These are phyloP conservation scores for Suillus cothurnatus DNA, from an alignment of 768 basidiomycete genomes.

Conservation along the genomic window DNA sequence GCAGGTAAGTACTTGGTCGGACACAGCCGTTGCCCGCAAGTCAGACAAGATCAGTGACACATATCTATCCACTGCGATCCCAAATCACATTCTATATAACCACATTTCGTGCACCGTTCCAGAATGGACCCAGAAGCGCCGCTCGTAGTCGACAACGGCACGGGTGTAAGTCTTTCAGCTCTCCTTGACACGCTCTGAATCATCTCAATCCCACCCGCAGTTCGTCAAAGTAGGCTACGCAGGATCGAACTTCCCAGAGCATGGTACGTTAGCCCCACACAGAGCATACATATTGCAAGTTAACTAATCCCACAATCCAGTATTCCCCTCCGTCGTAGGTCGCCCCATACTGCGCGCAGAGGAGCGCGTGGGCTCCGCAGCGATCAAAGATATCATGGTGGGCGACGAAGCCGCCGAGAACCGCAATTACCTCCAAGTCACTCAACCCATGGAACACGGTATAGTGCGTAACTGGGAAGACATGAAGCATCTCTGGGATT, in stretches of 20 bases:
- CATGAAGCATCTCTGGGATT: conserved; percentile 98
- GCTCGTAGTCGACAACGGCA: conserved; percentile 87
- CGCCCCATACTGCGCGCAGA: conserved; percentile 97
- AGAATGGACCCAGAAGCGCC: conserved; percentile 43
- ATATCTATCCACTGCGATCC: neutral
- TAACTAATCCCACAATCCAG: conserved; percentile 27
- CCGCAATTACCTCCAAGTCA: conserved; percentile 94
- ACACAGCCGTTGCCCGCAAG: neutral
- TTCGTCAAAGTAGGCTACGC: conserved; percentile 92
- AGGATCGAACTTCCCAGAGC: conserved; percentile 93
- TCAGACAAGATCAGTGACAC: conserved; percentile 7
- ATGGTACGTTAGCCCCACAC: conserved; percentile 54
- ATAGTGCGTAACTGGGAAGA: conserved; percentile 99
- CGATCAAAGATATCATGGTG: conserved; percentile 98
- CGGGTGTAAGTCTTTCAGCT: conserved; percentile 59
- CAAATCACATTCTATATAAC: neutral
- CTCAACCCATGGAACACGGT: conserved; percentile 99
- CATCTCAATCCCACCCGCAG: conserved; percentile 39
- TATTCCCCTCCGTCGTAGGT: conserved; percentile 96
- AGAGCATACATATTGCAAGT: neutral
- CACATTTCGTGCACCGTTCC: neutral
- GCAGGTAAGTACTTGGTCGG: neutral
- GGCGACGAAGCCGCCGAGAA: conserved; percentile 96
- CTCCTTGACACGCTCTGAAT: conserved; percentile 11
- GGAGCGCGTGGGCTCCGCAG: conserved; percentile 82